phyloP scores from a whole-genome alignment of 1,284 basidiomycete genomes.

The Moesziomyces antarcticus region DNA sequence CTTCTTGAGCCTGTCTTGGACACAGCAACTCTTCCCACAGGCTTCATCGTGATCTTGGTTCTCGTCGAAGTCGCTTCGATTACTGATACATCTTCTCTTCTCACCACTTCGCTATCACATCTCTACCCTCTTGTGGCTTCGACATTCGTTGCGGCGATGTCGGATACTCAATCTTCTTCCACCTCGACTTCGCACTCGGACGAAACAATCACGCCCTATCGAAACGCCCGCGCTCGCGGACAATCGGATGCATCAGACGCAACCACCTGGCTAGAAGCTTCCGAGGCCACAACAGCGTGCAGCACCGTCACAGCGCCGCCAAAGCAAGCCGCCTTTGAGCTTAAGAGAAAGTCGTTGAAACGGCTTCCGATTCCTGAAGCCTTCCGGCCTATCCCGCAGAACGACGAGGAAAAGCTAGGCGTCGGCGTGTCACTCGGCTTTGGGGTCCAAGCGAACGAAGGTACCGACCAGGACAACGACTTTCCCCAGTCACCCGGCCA shows the following conservation, averaged over 20 bases:
- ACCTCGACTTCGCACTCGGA: constrained; percentile 8
- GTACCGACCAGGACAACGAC: not conserved
- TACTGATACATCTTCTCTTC: not conserved
- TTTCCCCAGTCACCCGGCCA: constrained; percentile 14
- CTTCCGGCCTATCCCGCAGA: not conserved
- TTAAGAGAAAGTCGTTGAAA: constrained; percentile 7
- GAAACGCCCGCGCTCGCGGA: not conserved
- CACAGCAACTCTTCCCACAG: not conserved
- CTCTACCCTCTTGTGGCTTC: not conserved
- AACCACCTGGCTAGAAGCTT: not conserved
- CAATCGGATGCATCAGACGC: not conserved
- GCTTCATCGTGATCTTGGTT: not conserved
- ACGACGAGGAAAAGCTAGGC: not conserved
- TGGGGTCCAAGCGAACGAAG: not conserved
- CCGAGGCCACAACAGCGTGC: constrained; percentile 3
- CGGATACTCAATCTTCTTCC: constrained; percentile 1
- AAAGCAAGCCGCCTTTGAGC: not conserved
- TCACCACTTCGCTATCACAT: not conserved
- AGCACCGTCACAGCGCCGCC: not conserved
- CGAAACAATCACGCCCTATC: constrained; percentile 1
- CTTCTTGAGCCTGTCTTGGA: too few relatives aligned
- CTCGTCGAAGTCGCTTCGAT: not conserved
- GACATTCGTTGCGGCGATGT: not conserved
- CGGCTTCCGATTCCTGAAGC: constrained; percentile 6
- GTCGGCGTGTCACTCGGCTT: constrained; percentile 4